Evolutionary conservation across 1,139 yeast species (phyloP).

Genomic region (Hansenula anomala): DNA sequence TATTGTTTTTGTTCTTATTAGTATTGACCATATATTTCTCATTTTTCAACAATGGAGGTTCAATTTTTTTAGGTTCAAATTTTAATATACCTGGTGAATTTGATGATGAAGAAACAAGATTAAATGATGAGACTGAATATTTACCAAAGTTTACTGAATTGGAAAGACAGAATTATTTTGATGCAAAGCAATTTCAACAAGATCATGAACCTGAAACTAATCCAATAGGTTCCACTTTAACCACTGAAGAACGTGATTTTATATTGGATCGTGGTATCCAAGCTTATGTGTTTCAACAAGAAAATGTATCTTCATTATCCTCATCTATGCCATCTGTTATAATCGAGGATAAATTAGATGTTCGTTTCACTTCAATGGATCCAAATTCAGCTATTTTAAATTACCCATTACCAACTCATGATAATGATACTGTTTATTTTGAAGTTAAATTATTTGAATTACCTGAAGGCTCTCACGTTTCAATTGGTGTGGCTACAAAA

Average conservation of each 20-base stretch:
- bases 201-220: conserved; percentile 35
- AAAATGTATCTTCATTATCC: conserved; percentile 16
- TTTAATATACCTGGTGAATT: conserved; percentile 33
- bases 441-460: conserved; percentile 63
- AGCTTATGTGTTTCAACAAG: conserved; percentile 36
- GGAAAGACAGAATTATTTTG: conserved; percentile 30
- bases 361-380: conserved; percentile 40
- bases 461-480: conserved; percentile 30
- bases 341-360: conserved; percentile 62
- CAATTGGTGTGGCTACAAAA: conserved; percentile 79
- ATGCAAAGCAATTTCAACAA: conserved; percentile 33
- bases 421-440: conserved; percentile 61
- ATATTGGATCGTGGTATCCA: conserved; percentile 47
- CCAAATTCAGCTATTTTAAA: conserved; percentile 49
- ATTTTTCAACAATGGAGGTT: conserved; percentile 27
- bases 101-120: conserved; percentile 29
- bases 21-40: conserved; percentile 33
- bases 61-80: conserved; percentile 26
- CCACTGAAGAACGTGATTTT: conserved; percentile 30
- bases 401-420: conserved; percentile 57
- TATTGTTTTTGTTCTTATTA: conserved; percentile 30
- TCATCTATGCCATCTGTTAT: conserved; percentile 32
- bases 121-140: conserved; percentile 28
- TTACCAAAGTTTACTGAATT: conserved; percentile 28
- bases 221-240: conserved; percentile 34